Evolutionary conservation across 768 basidiomycete genomes (phyloP).

Genomic region (Suillus brevipes): DNA sequence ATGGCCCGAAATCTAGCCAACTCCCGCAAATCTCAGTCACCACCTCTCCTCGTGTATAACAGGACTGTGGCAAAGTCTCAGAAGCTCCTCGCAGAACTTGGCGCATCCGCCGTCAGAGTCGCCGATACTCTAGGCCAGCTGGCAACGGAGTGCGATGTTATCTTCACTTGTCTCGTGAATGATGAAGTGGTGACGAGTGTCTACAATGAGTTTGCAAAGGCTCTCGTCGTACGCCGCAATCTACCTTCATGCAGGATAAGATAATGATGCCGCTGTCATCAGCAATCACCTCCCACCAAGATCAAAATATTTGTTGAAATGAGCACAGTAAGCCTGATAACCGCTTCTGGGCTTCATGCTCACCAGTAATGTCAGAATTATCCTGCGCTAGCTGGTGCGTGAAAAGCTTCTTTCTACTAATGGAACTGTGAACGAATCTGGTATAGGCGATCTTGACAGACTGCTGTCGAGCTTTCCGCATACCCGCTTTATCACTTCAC

Average conservation of each 20-base stretch:
- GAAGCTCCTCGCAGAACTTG: constrained; percentile 55
- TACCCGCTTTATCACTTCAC: constrained; percentile 68
- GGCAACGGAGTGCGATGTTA: constrained; percentile 66
- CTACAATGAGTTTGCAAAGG: constrained; percentile 59
- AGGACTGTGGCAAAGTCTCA: constrained; percentile 64
- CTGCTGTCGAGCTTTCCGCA: constrained; percentile 59
- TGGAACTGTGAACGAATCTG: neutral
- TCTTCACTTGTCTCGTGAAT: constrained; percentile 71
- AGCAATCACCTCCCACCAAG: constrained; percentile 44
- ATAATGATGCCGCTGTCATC: constrained; percentile 14
- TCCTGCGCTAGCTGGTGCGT: constrained; percentile 49
- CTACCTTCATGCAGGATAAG: neutral
- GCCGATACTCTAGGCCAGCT: constrained; percentile 60
- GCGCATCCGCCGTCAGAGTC: constrained; percentile 51
- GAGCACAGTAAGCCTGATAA: constrained; percentile 60
- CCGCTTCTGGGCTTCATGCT: constrained; percentile 4
- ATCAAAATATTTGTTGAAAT: constrained; percentile 84
- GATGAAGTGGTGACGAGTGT: constrained; percentile 69
- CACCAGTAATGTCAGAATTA: constrained; percentile 46
- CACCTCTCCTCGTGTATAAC: constrained; percentile 75
- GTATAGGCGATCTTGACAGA: constrained; percentile 64
- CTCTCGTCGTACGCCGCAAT: constrained; percentile 48
- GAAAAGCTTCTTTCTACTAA: neutral
- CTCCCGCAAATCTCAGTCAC: constrained; percentile 40
- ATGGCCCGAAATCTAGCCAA: constrained; percentile 83